Base-by-base conservation (phyloP, 495 filamentous ascomycete genomes). In the Echria macrotheca region DNA sequence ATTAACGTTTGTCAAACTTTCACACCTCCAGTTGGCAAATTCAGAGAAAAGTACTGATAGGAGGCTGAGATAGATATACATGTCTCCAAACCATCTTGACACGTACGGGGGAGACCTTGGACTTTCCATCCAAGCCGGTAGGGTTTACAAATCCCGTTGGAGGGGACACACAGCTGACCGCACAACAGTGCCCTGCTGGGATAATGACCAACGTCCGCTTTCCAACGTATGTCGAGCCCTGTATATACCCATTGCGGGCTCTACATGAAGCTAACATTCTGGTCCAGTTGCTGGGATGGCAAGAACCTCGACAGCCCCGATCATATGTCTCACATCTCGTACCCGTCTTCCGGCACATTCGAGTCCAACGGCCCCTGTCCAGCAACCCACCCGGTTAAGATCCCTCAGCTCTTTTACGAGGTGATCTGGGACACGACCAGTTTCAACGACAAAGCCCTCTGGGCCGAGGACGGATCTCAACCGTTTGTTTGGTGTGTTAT, bases 131-230 rank as follows among this genome's bases (percentile, higher is more conserved):
- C 23, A 47, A 57, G 47, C 44, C 54, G 0, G 5, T 17, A 17
- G 5, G 5, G 15, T 5, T 37, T 37, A 37, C 9, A 8, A 37
- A 37, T 5, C 7, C 7, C n/a, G n/a, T n/a, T n/a, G n/a, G n/a
- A n/a, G n/a, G n/a, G n/a, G n/a, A n/a, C n/a, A n/a, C 7, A 37
- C 7, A 14, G 8, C 33, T 17, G 14, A 37, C 7, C 9, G 5
- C 5, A 37, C 7, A 9, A 17, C 7, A 5, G 2, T 74, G 71
- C 64, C 55, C 24, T 33, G 57, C 47, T 1, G 70, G 69, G 12
- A 70, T 75, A 57, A 68, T 69, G 54, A 55, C 63, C 40, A 71
- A 65, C 58, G 56, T 71, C 40, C 65, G 63, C 44, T 66, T 66
- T 41, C 57, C 55, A 11, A 63, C 57, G 59, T 65, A 45, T 47